Percentiles rank a stretch among this genome's conserved stretches.
Evolutionary conservation across 2,329 filamentous ascomycete species (phyloP).

Genomic region (Leptographium lundbergii): DNA sequence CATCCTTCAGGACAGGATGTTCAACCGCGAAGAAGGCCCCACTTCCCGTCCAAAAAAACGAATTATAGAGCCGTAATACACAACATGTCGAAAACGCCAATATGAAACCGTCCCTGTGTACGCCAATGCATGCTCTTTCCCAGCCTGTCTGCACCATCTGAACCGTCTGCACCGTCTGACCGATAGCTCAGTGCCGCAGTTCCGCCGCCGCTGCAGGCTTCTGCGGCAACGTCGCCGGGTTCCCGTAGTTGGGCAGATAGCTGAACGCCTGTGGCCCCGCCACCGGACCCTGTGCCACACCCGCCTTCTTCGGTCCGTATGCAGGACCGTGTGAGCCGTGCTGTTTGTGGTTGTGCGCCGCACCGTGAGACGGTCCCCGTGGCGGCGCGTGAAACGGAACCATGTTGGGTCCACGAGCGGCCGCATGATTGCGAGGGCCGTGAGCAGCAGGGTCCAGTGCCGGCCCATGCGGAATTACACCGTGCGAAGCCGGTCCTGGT

Average conservation of each 20-base stretch:
- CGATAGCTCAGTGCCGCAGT: not conserved
- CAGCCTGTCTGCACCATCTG: not conserved
- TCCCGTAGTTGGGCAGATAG: conserved; percentile 45
- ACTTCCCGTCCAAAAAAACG: not conserved
- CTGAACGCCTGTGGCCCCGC: conserved; percentile 29
- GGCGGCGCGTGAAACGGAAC: not conserved
- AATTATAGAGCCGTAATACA: not conserved
- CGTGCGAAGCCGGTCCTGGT: not conserved
- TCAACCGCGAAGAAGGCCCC: not conserved
- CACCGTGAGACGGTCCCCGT: conserved; percentile 17
- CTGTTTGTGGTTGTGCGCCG: conserved; percentile 15
- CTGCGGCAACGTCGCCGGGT: conserved; percentile 46
- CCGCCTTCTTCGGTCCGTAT: conserved; percentile 19
- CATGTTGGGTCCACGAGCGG: not conserved
- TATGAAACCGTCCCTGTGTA: conserved; percentile 4
- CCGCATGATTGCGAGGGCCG: not conserved
- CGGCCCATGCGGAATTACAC: conserved; percentile 7
- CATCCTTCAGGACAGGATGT: not conserved
- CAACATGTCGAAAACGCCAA: conserved; percentile 2
- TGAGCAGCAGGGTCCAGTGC: not conserved
- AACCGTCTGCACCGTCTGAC: not conserved
- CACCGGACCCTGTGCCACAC: conserved; percentile 16
- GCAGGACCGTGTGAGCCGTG: conserved; percentile 19
- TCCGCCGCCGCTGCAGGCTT: conserved; percentile 33
- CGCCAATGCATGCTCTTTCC: conserved; percentile 5